Evolutionary conservation across 2,329 filamentous ascomycete genomes (phyloP), one percentile per base, ranked within the genome.

Genomic region (Calonectria pauciramosa): DNA sequence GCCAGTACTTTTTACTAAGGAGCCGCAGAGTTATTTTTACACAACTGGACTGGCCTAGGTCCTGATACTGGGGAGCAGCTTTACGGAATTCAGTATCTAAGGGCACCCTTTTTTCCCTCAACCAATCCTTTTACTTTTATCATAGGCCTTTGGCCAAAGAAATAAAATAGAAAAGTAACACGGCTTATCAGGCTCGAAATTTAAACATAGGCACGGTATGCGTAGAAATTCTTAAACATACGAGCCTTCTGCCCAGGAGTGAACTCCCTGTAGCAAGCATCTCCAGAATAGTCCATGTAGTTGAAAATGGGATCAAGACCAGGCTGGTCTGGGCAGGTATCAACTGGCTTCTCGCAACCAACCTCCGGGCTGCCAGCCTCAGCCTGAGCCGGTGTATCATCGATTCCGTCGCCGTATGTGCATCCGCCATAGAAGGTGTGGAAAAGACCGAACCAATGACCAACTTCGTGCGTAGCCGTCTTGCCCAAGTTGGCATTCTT

Each of bases 201-300:
- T 44, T 28, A 63, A 14, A 63, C 56, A 7, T 41, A 63, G 4
- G 56, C 56, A 18, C 56, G 56, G 9, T 20, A 63, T 5, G 56
- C 56, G 23, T 63, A 63, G 23, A 41, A 63, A n/a, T 63, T 63
- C 34, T 63, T 14, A 41, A 63, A 63, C 56, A 63, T 63, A 1
- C 56, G 56, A 11, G 56, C 56, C 14, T 63, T 63, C 14, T 63
- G 56, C 2, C 56, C 56, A 16, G 56, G 56, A 41, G 56, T 63
- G 26, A 63, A 63, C 36, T 63, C 56, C 4, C 56, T 28, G 56
- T 63, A 63, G 56, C 56, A 63, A 11, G 56, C 56, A 13, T 63
- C 56, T 18, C 56, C 56, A 18, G 34, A 16, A n/a, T 63, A 63
- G 23, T 63, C 56, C 56, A 63, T 63, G 14, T 63, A 63, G 18